Base-by-base conservation (phyloP, 1,139 yeast genomes). In the Pneumocystis canis region DNA sequence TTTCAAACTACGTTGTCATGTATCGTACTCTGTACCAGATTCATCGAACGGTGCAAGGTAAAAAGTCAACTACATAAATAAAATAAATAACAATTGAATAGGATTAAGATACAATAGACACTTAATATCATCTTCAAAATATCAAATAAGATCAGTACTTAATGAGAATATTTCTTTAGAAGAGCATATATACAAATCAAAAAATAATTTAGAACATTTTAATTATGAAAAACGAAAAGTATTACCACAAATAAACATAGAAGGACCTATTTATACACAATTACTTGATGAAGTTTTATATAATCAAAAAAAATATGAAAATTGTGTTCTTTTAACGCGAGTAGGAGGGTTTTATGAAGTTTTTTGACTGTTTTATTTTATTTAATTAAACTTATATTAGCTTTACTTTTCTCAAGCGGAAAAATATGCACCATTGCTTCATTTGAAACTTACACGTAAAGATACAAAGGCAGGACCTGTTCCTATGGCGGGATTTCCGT, bases 401-500 rank as follows among this genome's bases (percentile, higher is more conserved):
- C 74, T 90, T 6, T 90, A 90, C 71, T 89, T 87, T 70, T 90
- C 89, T 61, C 95, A 89, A 68, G 97, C 97, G 0, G 82, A 82
- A 32, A 78, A 78, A 54, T 84, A 80, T 72, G 96, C 89, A 0
- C 85, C 87, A 1, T 74, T 81, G 64, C 74, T 92, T 62, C 90
- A 90, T 47, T 74, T 92, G 35, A 79, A 81, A 59, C 73, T 83
- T 6, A 81, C 87, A 3, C 76, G 76, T 61, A 80, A 76, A 69
- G 62, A 60, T n/a, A 69, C 72, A 18, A 72, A 74, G 67, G 80
- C 81, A 53, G 77, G 74, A 47, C 74, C 73, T 7, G 82, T 89
- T 0, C 83, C 95, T 0, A 89, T 92, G 87, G 89, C 97, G 0
- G 98, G 98, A 0, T 92, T 92, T 70, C 97, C 98, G 0, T 76